phyloP scores from a whole-genome alignment of 306 rosid species.

The Acmispon strigosus region DNA sequence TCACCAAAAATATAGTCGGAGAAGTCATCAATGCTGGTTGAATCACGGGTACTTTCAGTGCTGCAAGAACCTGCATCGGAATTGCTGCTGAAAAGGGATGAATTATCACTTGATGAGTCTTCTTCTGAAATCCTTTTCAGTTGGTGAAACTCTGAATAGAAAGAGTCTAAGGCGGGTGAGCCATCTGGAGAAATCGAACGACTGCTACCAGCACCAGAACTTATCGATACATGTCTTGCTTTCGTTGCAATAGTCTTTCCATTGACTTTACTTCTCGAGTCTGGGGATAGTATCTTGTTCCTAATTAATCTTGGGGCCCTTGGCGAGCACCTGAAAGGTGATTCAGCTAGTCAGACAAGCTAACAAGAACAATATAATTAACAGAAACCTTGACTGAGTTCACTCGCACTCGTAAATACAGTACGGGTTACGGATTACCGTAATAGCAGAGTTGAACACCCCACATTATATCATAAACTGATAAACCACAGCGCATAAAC shows the following conservation, averaged over 20 bases:
- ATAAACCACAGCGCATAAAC: too few relatives aligned
- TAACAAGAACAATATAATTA: neutral
- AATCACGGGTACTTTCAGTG: slow-evolving; percentile 63
- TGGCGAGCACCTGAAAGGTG: slow-evolving; percentile 69
- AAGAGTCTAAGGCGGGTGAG: slow-evolving; percentile 37
- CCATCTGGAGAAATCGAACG: slow-evolving; percentile 27
- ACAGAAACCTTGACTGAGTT: neutral
- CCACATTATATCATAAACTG: neutral
- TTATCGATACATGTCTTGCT: slow-evolving; percentile 21
- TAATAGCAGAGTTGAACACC: too few relatives aligned
- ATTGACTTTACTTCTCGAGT: slow-evolving; percentile 40
- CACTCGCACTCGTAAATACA: neutral
- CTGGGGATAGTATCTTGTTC: slow-evolving; percentile 39
- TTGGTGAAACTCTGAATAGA: slow-evolving; percentile 36
- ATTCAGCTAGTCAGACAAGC: slow-evolving; percentile 14
- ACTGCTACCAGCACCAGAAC: slow-evolving; percentile 23
- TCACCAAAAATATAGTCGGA: slow-evolving; percentile 79
- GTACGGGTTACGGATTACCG: too few relatives aligned
- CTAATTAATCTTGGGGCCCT: slow-evolving; percentile 84
- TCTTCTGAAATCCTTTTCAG: slow-evolving; percentile 54
- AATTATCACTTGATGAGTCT: slow-evolving; percentile 84
- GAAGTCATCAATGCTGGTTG: slow-evolving; percentile 68
- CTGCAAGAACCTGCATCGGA: slow-evolving; percentile 91
- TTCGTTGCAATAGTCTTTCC: slow-evolving; percentile 36
- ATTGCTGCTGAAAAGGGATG: slow-evolving; percentile 71